Conservation (phyloP, 225 moss, liverwort and hornwort species). For the Climacium dendroides region DNA sequence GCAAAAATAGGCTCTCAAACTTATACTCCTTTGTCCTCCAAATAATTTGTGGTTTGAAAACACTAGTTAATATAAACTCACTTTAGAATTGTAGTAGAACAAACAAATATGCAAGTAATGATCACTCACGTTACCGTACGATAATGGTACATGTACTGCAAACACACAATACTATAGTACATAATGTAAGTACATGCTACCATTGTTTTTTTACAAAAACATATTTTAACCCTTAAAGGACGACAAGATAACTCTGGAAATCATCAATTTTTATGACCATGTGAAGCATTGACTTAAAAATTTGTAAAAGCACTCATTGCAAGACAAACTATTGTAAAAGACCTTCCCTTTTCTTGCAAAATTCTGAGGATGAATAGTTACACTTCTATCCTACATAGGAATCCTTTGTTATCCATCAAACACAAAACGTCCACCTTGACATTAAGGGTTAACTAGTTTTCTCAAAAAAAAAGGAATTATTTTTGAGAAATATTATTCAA, state of each 20-base stretch:
- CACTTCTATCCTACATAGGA: too few species aligned
- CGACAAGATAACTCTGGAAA: too few species aligned
- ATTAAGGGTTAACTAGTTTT: too few species aligned
- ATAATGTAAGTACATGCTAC: rapidly evolving
- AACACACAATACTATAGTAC: rapidly evolving
- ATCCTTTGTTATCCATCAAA: too few species aligned
- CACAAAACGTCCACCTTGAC: too few species aligned
- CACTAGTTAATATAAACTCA: not conserved
- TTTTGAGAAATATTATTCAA: not conserved
- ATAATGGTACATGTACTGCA: not conserved
- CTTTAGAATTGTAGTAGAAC: rapidly evolving
- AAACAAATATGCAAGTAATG: not conserved
- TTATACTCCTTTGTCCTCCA: rapidly evolving
- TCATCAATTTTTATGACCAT: too few species aligned
- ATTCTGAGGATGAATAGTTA: too few species aligned
- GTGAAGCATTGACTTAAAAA: too few species aligned
- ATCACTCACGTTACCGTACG: rapidly evolving
- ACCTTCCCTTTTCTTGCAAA: too few species aligned
- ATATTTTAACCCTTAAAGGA: not conserved
- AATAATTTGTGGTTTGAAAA: not conserved
- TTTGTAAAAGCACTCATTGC: too few species aligned
- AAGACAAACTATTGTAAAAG: too few species aligned
- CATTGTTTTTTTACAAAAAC: not conserved
- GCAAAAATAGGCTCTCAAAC: not conserved
- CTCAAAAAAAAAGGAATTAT: not conserved